Conservation (phyloP, 176 grass and related monocot genomes). For the Musa schizocarpa region DNA sequence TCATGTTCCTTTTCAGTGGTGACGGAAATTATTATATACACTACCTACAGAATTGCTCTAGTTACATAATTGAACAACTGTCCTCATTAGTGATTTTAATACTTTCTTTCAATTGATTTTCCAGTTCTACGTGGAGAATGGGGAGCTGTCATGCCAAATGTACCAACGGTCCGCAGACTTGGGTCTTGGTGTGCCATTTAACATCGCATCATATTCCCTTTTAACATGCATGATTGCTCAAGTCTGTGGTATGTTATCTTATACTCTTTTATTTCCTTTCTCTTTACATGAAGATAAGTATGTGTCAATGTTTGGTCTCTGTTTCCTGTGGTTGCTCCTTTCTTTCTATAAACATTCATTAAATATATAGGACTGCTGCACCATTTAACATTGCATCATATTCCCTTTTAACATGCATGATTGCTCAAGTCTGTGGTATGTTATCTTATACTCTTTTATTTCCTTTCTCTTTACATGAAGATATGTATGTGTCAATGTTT, state of each 20-base stretch:
- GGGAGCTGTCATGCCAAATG: slow-evolving; percentile 89
- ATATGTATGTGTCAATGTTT: too few species aligned
- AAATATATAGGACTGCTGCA: slow-evolving; percentile 22
- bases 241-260: slow-evolving; percentile 72
- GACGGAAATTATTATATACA: not conserved
- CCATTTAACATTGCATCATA: slow-evolving; percentile 87
- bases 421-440: slow-evolving; percentile 87
- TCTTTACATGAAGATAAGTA: not conserved
- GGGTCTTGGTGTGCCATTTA: slow-evolving; percentile 87
- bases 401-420: slow-evolving; percentile 75
- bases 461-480: too few species aligned
- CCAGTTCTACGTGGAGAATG: slow-evolving; percentile 79
- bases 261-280: not conserved
- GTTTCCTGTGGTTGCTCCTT: too few species aligned
- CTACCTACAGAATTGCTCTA: not conserved
- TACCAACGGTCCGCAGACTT: slow-evolving; percentile 91
- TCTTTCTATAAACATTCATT: too few species aligned
- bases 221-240: slow-evolving; percentile 81
- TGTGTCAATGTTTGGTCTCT: not conserved
- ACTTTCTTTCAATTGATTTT: slow-evolving; percentile 1
- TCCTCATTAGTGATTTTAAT: too few species aligned
- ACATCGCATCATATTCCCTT: slow-evolving; percentile 76
- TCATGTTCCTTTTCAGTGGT: not conserved
- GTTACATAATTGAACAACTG: too few species aligned
- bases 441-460: too few species aligned